Percentiles rank a stretch among this genome's conserved stretches.
These are phyloP conservation scores for Mucor piriformis DNA, from an alignment of 371 early-diverging fungal genomes.

Conservation along the genomic window DNA sequence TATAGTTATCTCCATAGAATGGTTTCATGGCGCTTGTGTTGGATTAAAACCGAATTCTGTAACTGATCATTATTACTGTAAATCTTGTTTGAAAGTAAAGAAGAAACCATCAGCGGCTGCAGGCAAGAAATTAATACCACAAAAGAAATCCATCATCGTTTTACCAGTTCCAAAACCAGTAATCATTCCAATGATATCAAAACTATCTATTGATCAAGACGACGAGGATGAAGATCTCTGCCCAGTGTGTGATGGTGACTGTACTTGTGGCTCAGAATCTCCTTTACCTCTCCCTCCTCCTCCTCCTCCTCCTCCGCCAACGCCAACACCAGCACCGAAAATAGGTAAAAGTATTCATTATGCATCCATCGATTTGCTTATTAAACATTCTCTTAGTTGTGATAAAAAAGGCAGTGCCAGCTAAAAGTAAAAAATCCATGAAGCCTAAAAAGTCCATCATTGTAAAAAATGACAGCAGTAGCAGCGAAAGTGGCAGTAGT, in stretches of 20 bases:
- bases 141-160: conserved; percentile 10
- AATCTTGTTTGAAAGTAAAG: conserved; percentile 34
- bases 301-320: background rate
- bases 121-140: conserved; percentile 13
- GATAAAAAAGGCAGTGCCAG: background rate
- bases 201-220: conserved; percentile 18
- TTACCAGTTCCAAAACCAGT: conserved; percentile 12
- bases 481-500: background rate
- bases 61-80: conserved; percentile 56
- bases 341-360: background rate
- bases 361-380: background rate
- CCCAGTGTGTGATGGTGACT: conserved; percentile 63
- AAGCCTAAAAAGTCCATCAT: background rate
- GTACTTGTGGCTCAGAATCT: conserved; percentile 48
- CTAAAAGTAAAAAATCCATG: conserved; percentile 8
- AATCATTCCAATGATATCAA: conserved; percentile 7
- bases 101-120: conserved; percentile 7
- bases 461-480: background rate
- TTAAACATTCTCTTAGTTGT: background rate
- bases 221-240: conserved; percentile 57
- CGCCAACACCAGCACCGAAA: background rate
- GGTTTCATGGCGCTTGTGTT: conserved; percentile 81
- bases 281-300: background rate
- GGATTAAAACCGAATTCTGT: conserved; percentile 56
- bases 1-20: conserved; percentile 41